Evolutionary conservation across 371 early-diverging fungal genomes (phyloP).

Genomic region (Rhizopus arrhizus): DNA sequence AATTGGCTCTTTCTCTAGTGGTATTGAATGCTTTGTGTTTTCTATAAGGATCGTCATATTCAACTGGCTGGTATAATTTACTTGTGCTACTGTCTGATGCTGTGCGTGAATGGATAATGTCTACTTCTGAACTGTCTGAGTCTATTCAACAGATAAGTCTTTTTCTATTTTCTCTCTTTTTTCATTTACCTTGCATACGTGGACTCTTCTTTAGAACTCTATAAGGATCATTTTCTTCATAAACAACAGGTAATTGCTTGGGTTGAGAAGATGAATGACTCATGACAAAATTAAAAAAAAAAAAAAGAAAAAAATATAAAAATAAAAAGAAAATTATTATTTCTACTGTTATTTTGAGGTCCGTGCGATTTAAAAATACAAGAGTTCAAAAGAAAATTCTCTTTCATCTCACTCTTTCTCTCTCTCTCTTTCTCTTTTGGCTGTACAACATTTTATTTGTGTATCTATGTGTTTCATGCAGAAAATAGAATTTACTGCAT

Average conservation of each 20-base stretch:
- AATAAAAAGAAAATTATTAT: not conserved
- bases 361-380: slow-evolving; percentile 2
- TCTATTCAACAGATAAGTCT: not conserved
- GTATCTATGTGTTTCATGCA: no score
- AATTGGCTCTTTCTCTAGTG: slow-evolving; percentile 37
- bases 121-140: slow-evolving; percentile 24
- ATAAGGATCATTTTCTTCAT: slow-evolving; percentile 36
- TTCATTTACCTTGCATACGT: slow-evolving; percentile 10
- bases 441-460: no score
- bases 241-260: slow-evolving; percentile 17
- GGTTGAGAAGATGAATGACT: not conserved
- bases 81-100: slow-evolving; percentile 51
- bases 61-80: slow-evolving; percentile 22
- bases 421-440: no score
- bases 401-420: no score
- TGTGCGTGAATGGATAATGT: slow-evolving; percentile 38
- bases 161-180: not conserved
- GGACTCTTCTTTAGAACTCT: slow-evolving; percentile 22
- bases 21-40: slow-evolving; percentile 11
- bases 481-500: no score
- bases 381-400: no score
- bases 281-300: not conserved
- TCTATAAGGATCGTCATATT: slow-evolving; percentile 45
- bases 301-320: no score
- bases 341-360: slow-evolving; percentile 1